Conservation (phyloP, 176 grass and related monocot genomes). For the Avena atlantica region DNA sequence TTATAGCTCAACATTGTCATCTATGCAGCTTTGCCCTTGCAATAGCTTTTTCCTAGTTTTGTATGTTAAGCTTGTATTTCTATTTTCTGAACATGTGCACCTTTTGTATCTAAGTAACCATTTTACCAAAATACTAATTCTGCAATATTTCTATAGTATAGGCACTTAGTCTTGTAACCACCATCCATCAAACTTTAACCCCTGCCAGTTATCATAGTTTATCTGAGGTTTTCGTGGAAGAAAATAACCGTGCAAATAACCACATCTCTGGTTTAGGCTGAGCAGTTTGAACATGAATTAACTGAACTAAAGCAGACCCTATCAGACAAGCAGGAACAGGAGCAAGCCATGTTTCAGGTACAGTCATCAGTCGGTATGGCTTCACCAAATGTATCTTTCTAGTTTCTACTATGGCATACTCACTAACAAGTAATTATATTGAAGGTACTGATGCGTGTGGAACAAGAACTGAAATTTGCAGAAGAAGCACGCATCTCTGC, state of each 20-base stretch:
- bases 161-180: slow-evolving; percentile 13
- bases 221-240: slow-evolving; percentile 13
- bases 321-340: slow-evolving; percentile 94
- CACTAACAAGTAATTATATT: slow-evolving; percentile 41
- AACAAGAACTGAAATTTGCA: slow-evolving; percentile 97
- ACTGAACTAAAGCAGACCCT: slow-evolving; percentile 75
- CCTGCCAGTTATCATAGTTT: slow-evolving; percentile 17
- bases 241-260: slow-evolving; percentile 29
- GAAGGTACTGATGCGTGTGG: slow-evolving; percentile 93
- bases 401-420: slow-evolving; percentile 19
- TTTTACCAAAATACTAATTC: slow-evolving; percentile 4
- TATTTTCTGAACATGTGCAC: slow-evolving; percentile 21
- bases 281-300: slow-evolving; percentile 89
- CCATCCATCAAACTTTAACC: slow-evolving; percentile 9
- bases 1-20: background rate
- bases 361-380: background rate
- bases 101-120: background rate
- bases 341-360: slow-evolving; percentile 97
- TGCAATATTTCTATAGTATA: slow-evolving; percentile 25
- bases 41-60: slow-evolving; percentile 28
- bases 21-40: slow-evolving; percentile 26
- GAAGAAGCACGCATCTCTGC: slow-evolving; percentile 97
- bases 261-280: slow-evolving; percentile 65
- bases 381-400: slow-evolving; percentile 28
- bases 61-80: slow-evolving; percentile 5